Evolutionary conservation across 2,329 filamentous ascomycete genomes (phyloP), one percentile per base, ranked within the genome.

Genomic region (Raffaelea ambrosiae): DNA sequence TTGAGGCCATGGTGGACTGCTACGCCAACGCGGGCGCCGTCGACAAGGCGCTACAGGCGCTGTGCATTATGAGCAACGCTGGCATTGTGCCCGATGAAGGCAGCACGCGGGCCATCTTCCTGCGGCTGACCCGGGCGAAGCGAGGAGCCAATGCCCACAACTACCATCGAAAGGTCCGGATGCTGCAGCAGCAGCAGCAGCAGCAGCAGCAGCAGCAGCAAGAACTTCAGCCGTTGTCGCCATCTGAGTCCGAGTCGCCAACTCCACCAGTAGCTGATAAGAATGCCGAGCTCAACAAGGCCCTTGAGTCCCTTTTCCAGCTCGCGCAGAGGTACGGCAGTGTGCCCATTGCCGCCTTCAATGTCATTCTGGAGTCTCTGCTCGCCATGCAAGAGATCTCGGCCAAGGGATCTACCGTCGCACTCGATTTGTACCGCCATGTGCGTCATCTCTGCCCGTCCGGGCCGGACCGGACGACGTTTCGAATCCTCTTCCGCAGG

Each of bases 1-100:
- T 93, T 64, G 88, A 94, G 62, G 75, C 84, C 23, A 73, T 96
- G 23, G 69, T 90, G 7, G 81, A 87, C 49, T 76, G 84, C 4
- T 88, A 94, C 59, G 70, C 80, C 11, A 67, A 69, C 3, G 58
- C 62, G 3, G 70, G 73, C 2, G 80, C 93, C 53, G 58, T 91
- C 8, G 65, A 68, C 21, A 78, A 80, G 22, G 84, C 86, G 0
- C 72, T 95, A 33, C 76, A 78, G 38, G 73, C 86, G 1, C 70
- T 95, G 16, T 79, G 78, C 54, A 82, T 88, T 59, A 93, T 95
- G 84, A 67, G 77, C 20, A 72, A 77, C 50, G 77, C 81, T 18
- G 79, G 81, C 5, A 61, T 83, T 5, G 61, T 73, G 36, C 71
- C 80, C 3, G 74, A 78, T 31, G 60, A 72, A 4, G 74, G 69